Conservation (phyloP, 352 stramenopile genomes). For the Globisporangium emineosum region DNA sequence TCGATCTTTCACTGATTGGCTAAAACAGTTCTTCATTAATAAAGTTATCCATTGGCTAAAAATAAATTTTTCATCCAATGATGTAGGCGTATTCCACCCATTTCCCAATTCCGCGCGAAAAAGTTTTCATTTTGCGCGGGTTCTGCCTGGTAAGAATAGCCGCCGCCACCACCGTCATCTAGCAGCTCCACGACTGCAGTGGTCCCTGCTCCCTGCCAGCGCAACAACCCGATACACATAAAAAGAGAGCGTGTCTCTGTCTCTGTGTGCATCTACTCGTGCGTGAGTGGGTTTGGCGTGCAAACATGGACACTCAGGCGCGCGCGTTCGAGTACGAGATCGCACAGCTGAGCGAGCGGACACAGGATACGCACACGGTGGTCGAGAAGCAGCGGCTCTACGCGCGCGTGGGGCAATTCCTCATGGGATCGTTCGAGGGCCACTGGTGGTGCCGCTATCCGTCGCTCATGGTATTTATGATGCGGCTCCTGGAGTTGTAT, state of each 20-base stretch:
- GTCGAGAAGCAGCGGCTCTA: constrained; percentile 75
- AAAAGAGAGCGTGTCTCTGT: not conserved
- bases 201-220: not conserved
- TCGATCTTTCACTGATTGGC: not conserved
- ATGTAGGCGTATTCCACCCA: not conserved
- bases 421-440: constrained; percentile 57
- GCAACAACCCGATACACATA: not conserved
- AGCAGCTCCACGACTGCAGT: not conserved
- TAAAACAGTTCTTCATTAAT: not conserved
- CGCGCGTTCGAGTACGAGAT: constrained; percentile 40
- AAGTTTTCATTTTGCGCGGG: not conserved
- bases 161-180: not conserved
- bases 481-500: constrained; percentile 82
- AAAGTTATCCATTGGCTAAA: not conserved
- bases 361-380: constrained; percentile 25
- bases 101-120: constrained; percentile 4
- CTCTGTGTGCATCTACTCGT: not conserved
- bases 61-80: not conserved
- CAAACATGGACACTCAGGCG: constrained; percentile 26
- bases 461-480: constrained; percentile 86
- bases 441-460: constrained; percentile 84
- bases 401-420: constrained; percentile 72
- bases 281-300: not conserved
- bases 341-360: constrained; percentile 28
- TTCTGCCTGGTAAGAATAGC: constrained; percentile 1